These are phyloP conservation scores for Gynochthodes officinalis DNA, from an alignment of 257 asterid genomes.

Conservation along the genomic window DNA sequence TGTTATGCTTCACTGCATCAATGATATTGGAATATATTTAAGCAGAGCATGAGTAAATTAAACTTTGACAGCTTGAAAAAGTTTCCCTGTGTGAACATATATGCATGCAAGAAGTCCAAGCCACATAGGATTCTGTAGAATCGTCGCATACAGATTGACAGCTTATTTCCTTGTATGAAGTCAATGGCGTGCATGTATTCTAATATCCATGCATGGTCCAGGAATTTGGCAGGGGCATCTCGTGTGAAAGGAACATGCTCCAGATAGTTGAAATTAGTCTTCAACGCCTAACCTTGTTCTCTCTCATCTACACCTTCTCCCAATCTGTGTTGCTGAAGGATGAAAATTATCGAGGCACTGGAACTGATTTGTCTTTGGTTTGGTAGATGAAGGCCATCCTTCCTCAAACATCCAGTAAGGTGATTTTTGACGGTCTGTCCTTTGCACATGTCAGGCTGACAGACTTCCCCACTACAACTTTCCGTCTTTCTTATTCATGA, in stretches of 20 bases:
- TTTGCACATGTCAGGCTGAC: constrained; percentile 12
- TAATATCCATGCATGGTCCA: not conserved
- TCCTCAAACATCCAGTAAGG: not conserved
- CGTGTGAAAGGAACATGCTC: constrained; percentile 9
- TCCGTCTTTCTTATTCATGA: constrained; percentile 7
- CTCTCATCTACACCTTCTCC: not conserved
- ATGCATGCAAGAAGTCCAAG: not conserved
- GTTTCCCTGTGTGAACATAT: constrained; percentile 9
- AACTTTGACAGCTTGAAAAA: not conserved
- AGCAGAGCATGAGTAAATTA: not conserved
- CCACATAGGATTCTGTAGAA: not conserved
- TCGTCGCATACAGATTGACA: not conserved
- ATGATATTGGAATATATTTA: not conserved
- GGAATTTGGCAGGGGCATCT: not conserved
- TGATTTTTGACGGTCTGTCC: constrained; percentile 14
- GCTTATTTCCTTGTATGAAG: constrained; percentile 8
- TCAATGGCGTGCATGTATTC: constrained; percentile 9
- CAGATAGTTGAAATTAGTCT: not conserved
- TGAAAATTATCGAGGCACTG: not conserved
- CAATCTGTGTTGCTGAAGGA: not conserved
- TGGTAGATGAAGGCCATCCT: not conserved
- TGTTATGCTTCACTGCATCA: not conserved
- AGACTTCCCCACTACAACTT: constrained; percentile 3
- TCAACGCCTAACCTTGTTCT: constrained; percentile 9
- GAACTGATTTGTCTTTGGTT: not conserved